These are phyloP conservation scores for Zalaria obscura DNA, from an alignment of 2,329 filamentous ascomycete species.

Conservation along the genomic window DNA sequence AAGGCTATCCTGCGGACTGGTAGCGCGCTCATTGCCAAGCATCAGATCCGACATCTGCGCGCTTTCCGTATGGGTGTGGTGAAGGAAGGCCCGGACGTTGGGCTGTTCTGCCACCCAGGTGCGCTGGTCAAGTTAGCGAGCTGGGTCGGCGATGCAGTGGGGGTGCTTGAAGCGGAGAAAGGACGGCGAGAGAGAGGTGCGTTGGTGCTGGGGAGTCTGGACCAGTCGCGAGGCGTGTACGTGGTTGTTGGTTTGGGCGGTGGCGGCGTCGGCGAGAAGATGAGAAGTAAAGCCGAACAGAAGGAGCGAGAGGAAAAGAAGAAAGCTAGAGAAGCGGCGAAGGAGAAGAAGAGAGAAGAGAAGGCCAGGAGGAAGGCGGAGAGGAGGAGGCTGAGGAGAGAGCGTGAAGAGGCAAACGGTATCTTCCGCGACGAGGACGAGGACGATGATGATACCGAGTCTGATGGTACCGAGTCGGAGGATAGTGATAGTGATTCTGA, in stretches of 20 bases:
- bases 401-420: conserved; percentile 45
- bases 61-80: conserved; percentile 93
- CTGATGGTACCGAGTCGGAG: conserved; percentile 31
- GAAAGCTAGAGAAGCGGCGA: conserved; percentile 41
- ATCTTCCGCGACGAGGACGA: conserved; percentile 29
- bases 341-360: conserved; percentile 33
- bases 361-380: conserved; percentile 42
- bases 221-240: conserved; percentile 77
- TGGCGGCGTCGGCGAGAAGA: conserved; percentile 57
- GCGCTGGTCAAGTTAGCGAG: conserved; percentile 85
- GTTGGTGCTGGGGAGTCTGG: conserved; percentile 77
- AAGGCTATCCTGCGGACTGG: conserved; percentile 88
- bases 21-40: conserved; percentile 80
- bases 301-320: conserved; percentile 49
- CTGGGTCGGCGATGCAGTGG: conserved; percentile 86
- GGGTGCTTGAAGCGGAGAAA: conserved; percentile 74
- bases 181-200: conserved; percentile 55
- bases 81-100: conserved; percentile 82
- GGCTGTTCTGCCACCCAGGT: conserved; percentile 84
- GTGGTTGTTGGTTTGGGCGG: conserved; percentile 87
- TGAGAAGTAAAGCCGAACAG: conserved; percentile 17
- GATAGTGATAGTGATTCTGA: conserved; percentile 17
- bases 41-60: conserved; percentile 80
- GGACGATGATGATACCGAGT: conserved; percentile 31
- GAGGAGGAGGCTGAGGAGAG: conserved; percentile 41